Base-by-base conservation (phyloP, 129 eudicot genomes). In the Tagetes erecta region DNA sequence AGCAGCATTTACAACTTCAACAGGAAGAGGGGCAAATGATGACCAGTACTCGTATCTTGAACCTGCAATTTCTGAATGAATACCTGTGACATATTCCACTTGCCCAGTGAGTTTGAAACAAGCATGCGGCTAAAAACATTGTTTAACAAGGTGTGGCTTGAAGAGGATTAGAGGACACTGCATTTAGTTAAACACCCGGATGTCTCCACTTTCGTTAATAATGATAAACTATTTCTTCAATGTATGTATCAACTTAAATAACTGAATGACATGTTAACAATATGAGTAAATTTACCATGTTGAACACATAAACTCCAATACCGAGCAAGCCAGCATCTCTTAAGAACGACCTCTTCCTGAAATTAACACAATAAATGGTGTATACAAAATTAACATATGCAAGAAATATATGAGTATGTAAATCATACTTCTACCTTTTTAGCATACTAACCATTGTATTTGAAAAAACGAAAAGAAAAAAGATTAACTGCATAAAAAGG, bases 311-410 rank as follows among this genome's bases (percentile, higher is more conserved):
- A 82, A 76, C 84, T 83, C 97, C 97, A 92, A 76, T 84, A 85
- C 27, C 89, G 85, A 78, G 96, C 87, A 66, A 92, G 93, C 97
- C 97, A 92, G 65, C 97, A 92, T 80, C 96, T 83, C 93, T 89
- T 92, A 52, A 92, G 86, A 78, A 87, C 89, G 6, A 89, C 92
- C 83, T 92, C 97, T 82, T 89, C 97, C 97, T 92, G 77, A 62
- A 70, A 80, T 37, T 31, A n/a, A n/a, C n/a, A n/a, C 27, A 55
- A 41, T 66, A 53, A 70, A 64, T 80, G 46, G 14, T 12, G 37
- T 77, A 78, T 67, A 20, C 27, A 20, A 20, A 70, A 84, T 64
- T 79, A 63, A 49, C 42, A 39, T 83, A 71, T 78, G 70, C 55
- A 64, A 57, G 47, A 37, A 37, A 76, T 75, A 35, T 2, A 31